Conservation (phyloP, 1,284 basidiomycete genomes). For the Butyriboletus appendiculatus region DNA sequence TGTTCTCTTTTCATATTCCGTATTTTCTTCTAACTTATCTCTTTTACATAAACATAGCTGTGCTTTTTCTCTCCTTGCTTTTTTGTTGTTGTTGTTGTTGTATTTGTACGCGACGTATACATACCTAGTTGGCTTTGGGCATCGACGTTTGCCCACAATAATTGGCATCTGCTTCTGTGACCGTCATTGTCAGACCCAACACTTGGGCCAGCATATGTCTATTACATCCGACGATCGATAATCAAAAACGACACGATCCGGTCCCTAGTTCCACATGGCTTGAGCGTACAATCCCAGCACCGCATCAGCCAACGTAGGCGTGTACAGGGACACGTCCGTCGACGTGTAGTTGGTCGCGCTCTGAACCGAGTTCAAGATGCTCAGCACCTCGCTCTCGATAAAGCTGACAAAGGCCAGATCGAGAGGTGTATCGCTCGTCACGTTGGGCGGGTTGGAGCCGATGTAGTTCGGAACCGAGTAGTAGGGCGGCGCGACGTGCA, state of each 20-base stretch:
- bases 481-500: conserved; percentile 59
- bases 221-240: too few relatives aligned
- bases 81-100: background rate
- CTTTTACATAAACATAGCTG: conserved; percentile 10
- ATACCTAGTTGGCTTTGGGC: background rate
- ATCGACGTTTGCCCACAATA: background rate
- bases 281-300: conserved; percentile 64
- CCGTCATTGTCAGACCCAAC: too few relatives aligned
- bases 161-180: background rate
- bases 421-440: conserved; percentile 50
- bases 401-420: conserved; percentile 75
- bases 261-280: conserved; percentile 52
- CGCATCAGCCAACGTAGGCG: conserved; percentile 47
- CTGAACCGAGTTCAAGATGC: conserved; percentile 57
- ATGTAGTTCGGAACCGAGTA: conserved; percentile 58
- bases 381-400: conserved; percentile 53
- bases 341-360: conserved; percentile 50
- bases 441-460: conserved; percentile 52
- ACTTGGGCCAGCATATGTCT: too few relatives aligned
- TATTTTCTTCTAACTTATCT: conserved; percentile 15
- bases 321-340: conserved; percentile 54
- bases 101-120: background rate
- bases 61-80: background rate
- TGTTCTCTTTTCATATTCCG: background rate
- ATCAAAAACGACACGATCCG: background rate